These are phyloP conservation scores for Wickerhamiella kurtzmanii DNA, from an alignment of 805 yeast species.

Conservation along the genomic window DNA sequence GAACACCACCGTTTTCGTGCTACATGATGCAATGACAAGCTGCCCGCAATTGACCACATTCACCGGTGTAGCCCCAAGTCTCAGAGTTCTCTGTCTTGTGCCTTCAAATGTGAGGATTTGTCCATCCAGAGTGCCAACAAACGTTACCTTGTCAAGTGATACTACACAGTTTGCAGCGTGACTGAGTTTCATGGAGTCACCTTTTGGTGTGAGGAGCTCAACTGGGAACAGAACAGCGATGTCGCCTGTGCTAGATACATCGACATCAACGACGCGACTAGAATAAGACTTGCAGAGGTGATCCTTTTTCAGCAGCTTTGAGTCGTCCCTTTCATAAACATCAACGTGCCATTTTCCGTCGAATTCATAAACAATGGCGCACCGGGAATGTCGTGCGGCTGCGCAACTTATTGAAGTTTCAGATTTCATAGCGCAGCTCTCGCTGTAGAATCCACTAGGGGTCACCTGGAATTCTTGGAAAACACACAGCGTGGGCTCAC, in stretches of 20 bases:
- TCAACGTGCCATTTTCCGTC: not conserved
- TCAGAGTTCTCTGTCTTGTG: not conserved
- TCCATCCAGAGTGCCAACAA: not conserved
- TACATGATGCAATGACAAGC: not conserved
- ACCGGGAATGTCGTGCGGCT: not conserved
- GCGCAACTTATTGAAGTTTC: not conserved
- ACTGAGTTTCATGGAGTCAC: not conserved
- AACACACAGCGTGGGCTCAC: not conserved
- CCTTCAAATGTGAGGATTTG: not conserved
- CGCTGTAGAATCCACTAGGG: not conserved
- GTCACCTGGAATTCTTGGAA: not conserved
- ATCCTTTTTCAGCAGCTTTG: not conserved
- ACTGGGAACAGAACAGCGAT: not conserved
- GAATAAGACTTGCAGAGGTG: not conserved
- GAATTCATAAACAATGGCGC: not conserved
- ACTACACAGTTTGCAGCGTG: not conserved
- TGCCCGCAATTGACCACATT: not conserved
- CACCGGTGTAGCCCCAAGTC: not conserved
- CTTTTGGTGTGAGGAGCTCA: not conserved
- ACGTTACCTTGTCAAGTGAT: not conserved
- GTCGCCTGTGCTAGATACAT: not conserved
- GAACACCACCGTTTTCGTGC: not conserved
- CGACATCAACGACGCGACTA: not conserved
- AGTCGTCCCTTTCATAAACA: not conserved
- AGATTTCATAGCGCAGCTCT: not conserved